phyloP scores from a whole-genome alignment of 2,329 filamentous ascomycete genomes.

The Aureobasidium vineae region DNA sequence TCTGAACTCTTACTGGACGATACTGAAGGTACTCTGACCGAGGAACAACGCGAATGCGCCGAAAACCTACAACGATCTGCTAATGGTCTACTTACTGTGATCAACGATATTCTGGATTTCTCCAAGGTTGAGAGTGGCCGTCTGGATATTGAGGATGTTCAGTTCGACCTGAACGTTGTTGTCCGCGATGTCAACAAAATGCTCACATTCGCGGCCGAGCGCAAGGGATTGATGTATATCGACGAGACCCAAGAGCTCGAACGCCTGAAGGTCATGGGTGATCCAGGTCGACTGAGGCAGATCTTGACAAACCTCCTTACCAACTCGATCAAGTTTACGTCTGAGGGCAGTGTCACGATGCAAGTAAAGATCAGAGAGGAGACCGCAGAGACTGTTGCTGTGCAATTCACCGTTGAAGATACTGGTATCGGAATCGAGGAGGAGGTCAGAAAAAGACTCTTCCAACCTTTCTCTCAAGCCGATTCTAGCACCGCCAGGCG shows the following conservation, averaged over 20 bases:
- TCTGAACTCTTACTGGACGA: constrained; percentile 70
- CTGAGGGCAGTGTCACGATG: constrained; percentile 65
- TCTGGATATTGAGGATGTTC: constrained; percentile 75
- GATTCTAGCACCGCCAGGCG: constrained; percentile 74
- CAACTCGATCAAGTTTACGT: constrained; percentile 74
- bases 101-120: constrained; percentile 89
- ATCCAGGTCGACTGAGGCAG: constrained; percentile 78
- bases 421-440: constrained; percentile 81
- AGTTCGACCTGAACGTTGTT: constrained; percentile 71
- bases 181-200: constrained; percentile 81
- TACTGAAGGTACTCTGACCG: constrained; percentile 51
- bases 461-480: constrained; percentile 78
- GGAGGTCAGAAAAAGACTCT: constrained; percentile 68
- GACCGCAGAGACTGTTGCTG: constrained; percentile 61
- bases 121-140: constrained; percentile 80
- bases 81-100: constrained; percentile 78
- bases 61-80: constrained; percentile 77
- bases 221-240: constrained; percentile 72
- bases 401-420: constrained; percentile 72
- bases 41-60: constrained; percentile 71
- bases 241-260: constrained; percentile 63
- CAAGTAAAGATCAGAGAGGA: constrained; percentile 63
- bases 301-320: constrained; percentile 78
- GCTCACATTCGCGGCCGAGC: constrained; percentile 79
- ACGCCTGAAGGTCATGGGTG: constrained; percentile 75